Conservation (phyloP, 2,329 filamentous ascomycete species). For the Aspergillus caelatus region DNA sequence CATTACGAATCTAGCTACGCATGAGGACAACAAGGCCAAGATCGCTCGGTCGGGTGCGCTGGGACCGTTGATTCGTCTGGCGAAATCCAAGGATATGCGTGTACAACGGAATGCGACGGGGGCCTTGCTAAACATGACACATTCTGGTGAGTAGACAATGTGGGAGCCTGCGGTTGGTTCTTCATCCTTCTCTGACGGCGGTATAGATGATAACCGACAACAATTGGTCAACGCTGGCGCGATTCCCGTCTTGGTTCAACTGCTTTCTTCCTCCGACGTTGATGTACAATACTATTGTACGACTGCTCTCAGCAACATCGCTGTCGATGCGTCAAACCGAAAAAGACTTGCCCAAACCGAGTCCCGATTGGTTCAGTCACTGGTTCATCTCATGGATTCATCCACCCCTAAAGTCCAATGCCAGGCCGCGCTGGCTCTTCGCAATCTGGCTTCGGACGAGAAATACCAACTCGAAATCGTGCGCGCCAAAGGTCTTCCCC, state of each 20-base stretch:
- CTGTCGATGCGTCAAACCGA: conserved; percentile 87
- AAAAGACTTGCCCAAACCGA: conserved; percentile 90
- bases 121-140: conserved; percentile 97
- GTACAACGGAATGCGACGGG: conserved; percentile 97
- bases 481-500: conserved; percentile 78
- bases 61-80: conserved; percentile 84
- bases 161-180: background rate
- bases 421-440: conserved; percentile 88
- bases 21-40: conserved; percentile 99
- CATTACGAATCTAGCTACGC: conserved; percentile 96
- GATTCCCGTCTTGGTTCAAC: conserved; percentile 95
- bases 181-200: conserved; percentile 23
- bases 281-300: conserved; percentile 99
- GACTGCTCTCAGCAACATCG: conserved; percentile 96
- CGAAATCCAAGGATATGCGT: conserved; percentile 97
- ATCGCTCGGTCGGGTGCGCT: conserved; percentile 94
- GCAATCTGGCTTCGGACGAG: conserved; percentile 95
- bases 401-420: conserved; percentile 97
- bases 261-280: conserved; percentile 88
- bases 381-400: conserved; percentile 96
- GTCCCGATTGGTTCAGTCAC: conserved; percentile 84
- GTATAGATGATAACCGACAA: conserved; percentile 88
- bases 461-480: conserved; percentile 99
- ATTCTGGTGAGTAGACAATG: conserved; percentile 71
- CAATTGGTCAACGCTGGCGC: conserved; percentile 96